A percentile compares a stretch with the other conserved stretches of the same genome.
Conservation (phyloP, 2,329 filamentous ascomycete species). For the Aspergillus jensenii region DNA sequence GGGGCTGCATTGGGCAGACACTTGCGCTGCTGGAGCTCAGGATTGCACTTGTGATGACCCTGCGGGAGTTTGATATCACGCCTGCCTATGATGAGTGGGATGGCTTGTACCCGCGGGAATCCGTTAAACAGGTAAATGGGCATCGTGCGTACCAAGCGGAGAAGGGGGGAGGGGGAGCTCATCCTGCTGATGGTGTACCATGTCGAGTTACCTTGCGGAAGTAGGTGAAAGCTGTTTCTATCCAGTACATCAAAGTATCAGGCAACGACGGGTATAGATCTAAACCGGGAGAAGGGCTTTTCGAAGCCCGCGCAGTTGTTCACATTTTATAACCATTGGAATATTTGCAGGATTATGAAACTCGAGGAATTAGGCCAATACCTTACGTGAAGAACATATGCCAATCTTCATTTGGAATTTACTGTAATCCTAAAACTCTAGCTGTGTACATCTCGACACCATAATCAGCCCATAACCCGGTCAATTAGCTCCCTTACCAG, state of each 20-base stretch:
- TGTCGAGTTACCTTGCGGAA: conserved; percentile 18
- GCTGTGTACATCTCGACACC: too few species aligned
- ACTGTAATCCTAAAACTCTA: too few species aligned
- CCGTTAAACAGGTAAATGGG: background rate
- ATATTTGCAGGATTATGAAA: too few species aligned
- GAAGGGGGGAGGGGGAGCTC: conserved; percentile 3
- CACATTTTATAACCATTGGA: too few species aligned
- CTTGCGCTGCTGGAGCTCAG: conserved; percentile 47
- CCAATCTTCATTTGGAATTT: too few species aligned
- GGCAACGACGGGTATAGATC: too few species aligned
- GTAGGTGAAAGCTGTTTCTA: background rate
- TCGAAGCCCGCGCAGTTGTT: too few species aligned
- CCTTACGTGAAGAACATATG: too few species aligned
- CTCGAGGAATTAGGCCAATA: too few species aligned
- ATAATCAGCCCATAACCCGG: background rate
- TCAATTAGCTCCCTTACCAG: conserved; percentile 4
- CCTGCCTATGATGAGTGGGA: conserved; percentile 13
- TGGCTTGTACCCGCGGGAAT: background rate
- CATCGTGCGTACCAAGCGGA: conserved; percentile 8
- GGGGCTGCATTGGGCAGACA: conserved; percentile 52
- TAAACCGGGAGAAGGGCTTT: too few species aligned
- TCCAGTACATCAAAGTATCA: too few species aligned
- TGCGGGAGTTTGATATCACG: conserved; percentile 25
- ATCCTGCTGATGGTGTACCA: conserved; percentile 8
- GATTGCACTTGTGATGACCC: conserved; percentile 24